Evolutionary conservation across 352 stramenopile species (phyloP), one percentile per base, ranked within the genome.

Genomic region (Phytophthora kernoviae): DNA sequence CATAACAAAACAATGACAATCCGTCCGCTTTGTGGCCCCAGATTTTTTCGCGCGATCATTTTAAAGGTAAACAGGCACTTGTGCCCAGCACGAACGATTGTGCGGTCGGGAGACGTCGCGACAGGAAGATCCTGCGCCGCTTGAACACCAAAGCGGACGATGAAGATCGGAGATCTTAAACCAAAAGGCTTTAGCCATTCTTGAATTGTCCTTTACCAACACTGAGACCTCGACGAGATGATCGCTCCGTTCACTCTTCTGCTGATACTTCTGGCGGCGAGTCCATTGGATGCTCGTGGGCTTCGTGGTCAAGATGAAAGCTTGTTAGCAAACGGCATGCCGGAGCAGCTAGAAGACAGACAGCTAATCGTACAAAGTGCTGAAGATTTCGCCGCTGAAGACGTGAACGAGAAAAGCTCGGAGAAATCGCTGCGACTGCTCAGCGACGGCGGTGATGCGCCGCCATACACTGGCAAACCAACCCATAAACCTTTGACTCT

Each of bases 1-100:
- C 58, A 54, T 68, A 22, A 45, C 60, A 48, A 56, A 53, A 43
- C 33, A 32, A 51, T 47, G 46, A 48, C 61, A 51, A 30, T 33
- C 11, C 37, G 41, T 64, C 32, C 34, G 37, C 14, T 33, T 39
- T 12, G 33, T 39, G 14, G 33, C 33, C 33, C 24, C 3, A 30
- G 6, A 30, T 30, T 30, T 30, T 30, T 30, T 30, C 6, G 24
- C 6, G 24, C 24, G 24, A 30, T 30, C 24, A 30, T 30, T 30
- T 6, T 30, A 6, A 30, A 30, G 24, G n/a, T n/a, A n/a, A n/a
- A 30, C 24, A 30, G 3, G 24, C 6, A 6, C 24, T n/a, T n/a
- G 24, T 30, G 24, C 6, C 24, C 24, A 30, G 3, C 24, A 30
- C 6, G 24, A 30, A 30, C 3, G 33, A 40, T 40, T 40, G 11